A percentile compares a stretch with the other conserved stretches of the same genome.
Conservation (phyloP, 345 rosid species). For the Noccaea bulbosa region DNA sequence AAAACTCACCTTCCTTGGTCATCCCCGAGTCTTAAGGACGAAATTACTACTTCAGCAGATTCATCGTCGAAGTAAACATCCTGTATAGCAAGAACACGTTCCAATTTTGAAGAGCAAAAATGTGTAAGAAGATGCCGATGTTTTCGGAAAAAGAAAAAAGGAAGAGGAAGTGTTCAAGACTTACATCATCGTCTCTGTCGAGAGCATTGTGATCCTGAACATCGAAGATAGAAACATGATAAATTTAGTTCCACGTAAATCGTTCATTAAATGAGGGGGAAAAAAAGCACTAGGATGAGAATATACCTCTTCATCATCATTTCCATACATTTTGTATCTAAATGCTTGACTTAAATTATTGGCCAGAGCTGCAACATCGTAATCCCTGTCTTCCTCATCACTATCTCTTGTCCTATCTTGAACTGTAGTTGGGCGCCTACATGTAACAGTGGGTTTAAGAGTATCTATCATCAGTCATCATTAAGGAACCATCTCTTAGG, state of each 20-base stretch:
- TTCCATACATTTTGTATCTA: constrained; percentile 88
- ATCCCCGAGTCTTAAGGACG: constrained; percentile 96
- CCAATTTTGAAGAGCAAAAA: constrained; percentile 16
- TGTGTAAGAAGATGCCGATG: neutral
- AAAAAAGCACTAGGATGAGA: neutral
- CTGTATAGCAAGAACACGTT: constrained; percentile 51
- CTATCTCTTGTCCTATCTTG: constrained; percentile 97
- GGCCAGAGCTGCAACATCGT: constrained; percentile 95
- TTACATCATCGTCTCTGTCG: constrained; percentile 94
- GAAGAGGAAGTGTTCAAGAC: constrained; percentile 20
- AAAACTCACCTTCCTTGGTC: constrained; percentile 88
- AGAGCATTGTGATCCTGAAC: constrained; percentile 73
- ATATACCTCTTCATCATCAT: constrained; percentile 89
- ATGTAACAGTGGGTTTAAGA: constrained; percentile 32
- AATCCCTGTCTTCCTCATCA: constrained; percentile 96
- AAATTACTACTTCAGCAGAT: constrained; percentile 97
- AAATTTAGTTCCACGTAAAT: constrained; percentile 11
- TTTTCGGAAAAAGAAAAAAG: neutral
- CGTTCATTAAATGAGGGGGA: neutral
- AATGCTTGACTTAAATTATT: constrained; percentile 93
- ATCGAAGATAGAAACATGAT: constrained; percentile 27
- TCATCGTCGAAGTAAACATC: constrained; percentile 98
- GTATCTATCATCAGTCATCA: constrained; percentile 27
- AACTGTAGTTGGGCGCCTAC: constrained; percentile 94
- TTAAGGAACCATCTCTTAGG: constrained; percentile 11